Evolutionary conservation across 345 rosid genomes (phyloP).

Genomic region (Acer campestre): DNA sequence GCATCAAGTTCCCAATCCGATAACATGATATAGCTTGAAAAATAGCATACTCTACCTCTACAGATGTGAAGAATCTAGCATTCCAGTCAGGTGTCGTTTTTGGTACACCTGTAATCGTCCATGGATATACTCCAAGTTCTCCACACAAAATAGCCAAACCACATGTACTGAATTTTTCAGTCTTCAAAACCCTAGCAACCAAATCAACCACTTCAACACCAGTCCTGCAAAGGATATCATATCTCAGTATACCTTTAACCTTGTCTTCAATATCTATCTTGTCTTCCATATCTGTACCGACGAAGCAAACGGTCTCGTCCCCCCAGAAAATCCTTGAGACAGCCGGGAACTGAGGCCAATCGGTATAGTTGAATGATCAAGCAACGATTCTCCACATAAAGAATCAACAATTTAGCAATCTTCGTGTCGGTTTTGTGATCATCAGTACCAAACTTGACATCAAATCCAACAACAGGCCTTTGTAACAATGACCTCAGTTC

Average conservation of each 20-base stretch:
- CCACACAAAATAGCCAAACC: neutral
- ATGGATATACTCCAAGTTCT: neutral
- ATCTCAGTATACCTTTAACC: too few species aligned
- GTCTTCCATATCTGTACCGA: neutral
- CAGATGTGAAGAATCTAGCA: too few species aligned
- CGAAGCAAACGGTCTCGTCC: too few species aligned
- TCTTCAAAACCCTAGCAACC: conserved; percentile 3
- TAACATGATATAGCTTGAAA: too few species aligned
- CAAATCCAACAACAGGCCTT: neutral
- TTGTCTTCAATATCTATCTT: too few species aligned
- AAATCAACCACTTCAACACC: neutral
- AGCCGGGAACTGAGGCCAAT: neutral
- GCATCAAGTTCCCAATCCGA: too few species aligned
- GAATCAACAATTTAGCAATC: conserved; percentile 3
- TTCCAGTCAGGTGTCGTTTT: too few species aligned
- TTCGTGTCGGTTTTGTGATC: neutral
- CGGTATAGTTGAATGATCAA: neutral
- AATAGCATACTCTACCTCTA: too few species aligned
- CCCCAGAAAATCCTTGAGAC: neutral
- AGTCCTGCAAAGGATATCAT: neutral
- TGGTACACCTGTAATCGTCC: too few species aligned
- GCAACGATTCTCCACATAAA: neutral
- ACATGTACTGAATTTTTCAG: neutral
- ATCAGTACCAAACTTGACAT: neutral
- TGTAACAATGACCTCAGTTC: neutral